Conservation (phyloP, 768 basidiomycete species). For the Strobilomyces dryophilus region DNA sequence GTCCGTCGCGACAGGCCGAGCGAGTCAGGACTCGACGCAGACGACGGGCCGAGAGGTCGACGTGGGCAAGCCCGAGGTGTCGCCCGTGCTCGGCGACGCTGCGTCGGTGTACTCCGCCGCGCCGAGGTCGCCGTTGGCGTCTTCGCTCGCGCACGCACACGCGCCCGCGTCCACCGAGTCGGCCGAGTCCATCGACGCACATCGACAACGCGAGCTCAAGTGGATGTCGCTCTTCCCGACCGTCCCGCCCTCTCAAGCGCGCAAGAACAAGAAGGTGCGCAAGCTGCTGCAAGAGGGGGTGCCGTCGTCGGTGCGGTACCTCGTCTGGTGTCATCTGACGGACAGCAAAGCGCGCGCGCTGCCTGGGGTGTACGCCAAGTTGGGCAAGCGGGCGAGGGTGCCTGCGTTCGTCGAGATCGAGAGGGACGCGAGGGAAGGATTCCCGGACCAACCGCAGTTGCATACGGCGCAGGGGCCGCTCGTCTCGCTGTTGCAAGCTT, state of each 20-base stretch:
- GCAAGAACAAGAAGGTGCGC: slow-evolving; percentile 76
- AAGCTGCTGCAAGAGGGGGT: slow-evolving; percentile 75
- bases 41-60: slow-evolving; percentile 29
- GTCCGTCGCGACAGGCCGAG: slow-evolving; percentile 36
- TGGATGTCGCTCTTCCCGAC: slow-evolving; percentile 68
- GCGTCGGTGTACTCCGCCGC: slow-evolving; percentile 37
- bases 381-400: slow-evolving; percentile 54
- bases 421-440: slow-evolving; percentile 50
- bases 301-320: slow-evolving; percentile 77
- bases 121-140: slow-evolving; percentile 24
- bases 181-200: slow-evolving; percentile 44
- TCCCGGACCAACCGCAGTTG: slow-evolving; percentile 55
- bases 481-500: slow-evolving; percentile 61
- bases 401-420: slow-evolving; percentile 51
- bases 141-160: not conserved
- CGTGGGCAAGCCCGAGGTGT: slow-evolving; percentile 9
- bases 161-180: slow-evolving; percentile 11
- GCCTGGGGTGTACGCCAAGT: slow-evolving; percentile 61
- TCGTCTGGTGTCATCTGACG: slow-evolving; percentile 78
- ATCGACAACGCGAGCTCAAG: slow-evolving; percentile 69
- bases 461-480: slow-evolving; percentile 55
- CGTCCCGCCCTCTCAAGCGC: slow-evolving; percentile 55
- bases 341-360: slow-evolving; percentile 71
- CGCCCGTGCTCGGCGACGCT: slow-evolving; percentile 36
- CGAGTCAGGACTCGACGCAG: slow-evolving; percentile 51